A percentile compares a stretch with the other conserved stretches of the same genome.
Evolutionary conservation across 129 eudicot genomes (phyloP).

Genomic region (Saposhnikovia divaricata): DNA sequence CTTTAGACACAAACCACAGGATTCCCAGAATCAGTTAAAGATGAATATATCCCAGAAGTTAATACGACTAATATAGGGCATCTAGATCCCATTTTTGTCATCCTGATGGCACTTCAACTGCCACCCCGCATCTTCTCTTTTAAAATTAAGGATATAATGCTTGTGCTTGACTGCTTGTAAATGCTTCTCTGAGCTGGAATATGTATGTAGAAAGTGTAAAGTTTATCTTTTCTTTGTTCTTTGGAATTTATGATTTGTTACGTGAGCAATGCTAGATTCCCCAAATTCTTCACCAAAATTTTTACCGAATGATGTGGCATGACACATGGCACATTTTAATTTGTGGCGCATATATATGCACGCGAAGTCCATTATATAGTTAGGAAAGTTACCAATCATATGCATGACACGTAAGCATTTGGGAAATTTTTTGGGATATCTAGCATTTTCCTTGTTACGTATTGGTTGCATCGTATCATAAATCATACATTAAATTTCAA

Average conservation of each 20-base stretch:
- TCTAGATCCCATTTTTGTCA: background rate
- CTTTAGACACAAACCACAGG: too few relatives aligned
- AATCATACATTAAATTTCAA: slow-evolving; percentile 19
- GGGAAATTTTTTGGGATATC: too few relatives aligned
- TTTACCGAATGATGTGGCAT: too few relatives aligned
- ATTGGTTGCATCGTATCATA: background rate
- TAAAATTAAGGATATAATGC: background rate
- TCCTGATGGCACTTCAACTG: background rate
- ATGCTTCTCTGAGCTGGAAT: background rate
- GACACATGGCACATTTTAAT: too few relatives aligned
- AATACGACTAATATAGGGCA: background rate
- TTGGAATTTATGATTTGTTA: too few relatives aligned
- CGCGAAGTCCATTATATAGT: too few relatives aligned
- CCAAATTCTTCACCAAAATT: too few relatives aligned
- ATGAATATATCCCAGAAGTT: background rate
- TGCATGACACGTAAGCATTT: too few relatives aligned
- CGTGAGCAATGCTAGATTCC: too few relatives aligned
- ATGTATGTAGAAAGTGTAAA: background rate
- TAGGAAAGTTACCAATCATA: too few relatives aligned
- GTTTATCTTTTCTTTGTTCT: background rate
- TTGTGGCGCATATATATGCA: too few relatives aligned
- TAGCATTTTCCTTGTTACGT: too few relatives aligned
- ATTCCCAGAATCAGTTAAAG: background rate
- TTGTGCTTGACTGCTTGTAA: background rate
- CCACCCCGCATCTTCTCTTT: background rate